A percentile compares a stretch with the other conserved stretches of the same genome.
Conservation (phyloP, 2,329 filamentous ascomycete genomes). For the Aspergillus fumigatiaffinis region DNA sequence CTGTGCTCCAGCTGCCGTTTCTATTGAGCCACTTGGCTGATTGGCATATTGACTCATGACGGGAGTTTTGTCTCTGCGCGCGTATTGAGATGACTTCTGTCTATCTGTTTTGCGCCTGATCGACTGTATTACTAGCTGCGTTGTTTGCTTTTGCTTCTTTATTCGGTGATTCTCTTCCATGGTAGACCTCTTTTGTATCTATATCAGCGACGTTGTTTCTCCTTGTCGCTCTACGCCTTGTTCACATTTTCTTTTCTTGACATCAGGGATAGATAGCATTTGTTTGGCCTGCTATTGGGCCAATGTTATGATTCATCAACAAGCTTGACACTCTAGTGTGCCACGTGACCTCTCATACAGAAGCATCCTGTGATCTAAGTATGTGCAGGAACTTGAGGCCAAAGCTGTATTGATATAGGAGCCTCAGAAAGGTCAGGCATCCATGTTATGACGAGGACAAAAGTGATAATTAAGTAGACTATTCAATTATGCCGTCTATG, state of each 20-base stretch:
- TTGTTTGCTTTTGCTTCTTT: not conserved
- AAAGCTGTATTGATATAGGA: not conserved
- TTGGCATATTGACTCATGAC: not conserved
- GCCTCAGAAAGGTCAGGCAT: not conserved
- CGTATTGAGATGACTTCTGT: not conserved
- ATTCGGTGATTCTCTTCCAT: not conserved
- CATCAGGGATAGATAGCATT: not conserved
- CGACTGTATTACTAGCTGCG: not conserved
- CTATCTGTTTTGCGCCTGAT: not conserved
- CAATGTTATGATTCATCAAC: not conserved
- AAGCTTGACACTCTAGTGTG: not conserved
- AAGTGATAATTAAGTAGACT: not conserved
- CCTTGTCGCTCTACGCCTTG: not conserved
- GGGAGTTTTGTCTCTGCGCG: not conserved
- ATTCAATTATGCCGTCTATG: conserved; percentile 3
- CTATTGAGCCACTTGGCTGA: not conserved
- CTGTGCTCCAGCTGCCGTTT: not conserved
- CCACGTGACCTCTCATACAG: not conserved
- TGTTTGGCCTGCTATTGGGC: not conserved
- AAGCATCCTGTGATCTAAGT: not conserved
- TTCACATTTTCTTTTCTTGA: not conserved
- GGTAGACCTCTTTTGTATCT: not conserved
- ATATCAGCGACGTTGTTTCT: not conserved
- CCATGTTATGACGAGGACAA: not conserved
- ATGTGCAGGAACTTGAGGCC: not conserved